Evolutionary conservation across 1,284 basidiomycete genomes (phyloP), one percentile per base, ranked within the genome.

Genomic region (Bjerkandera adusta): DNA sequence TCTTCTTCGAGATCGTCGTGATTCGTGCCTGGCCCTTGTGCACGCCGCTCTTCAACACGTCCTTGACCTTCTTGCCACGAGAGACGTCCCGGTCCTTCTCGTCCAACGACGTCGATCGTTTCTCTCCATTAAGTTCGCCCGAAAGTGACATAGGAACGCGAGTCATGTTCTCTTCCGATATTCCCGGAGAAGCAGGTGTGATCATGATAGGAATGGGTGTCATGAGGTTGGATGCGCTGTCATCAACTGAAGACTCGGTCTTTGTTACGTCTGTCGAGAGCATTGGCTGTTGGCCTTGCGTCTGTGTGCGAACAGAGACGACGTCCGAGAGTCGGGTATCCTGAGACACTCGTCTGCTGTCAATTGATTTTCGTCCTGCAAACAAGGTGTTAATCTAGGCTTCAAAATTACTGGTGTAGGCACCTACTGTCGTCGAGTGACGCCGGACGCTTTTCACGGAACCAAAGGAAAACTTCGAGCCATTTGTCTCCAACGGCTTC

Each of bases 401-500:
- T 24, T 16, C 15, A 26, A 22, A 6, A 21, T 36, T 24, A 18
- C 5, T 35, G 12, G 38, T 34, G 8, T 20, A 45, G 5, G 22
- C 2, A 57, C 67, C 57, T 51, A 76, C 66, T 58, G 42, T 72
- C 71, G 47, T 69, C 66, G 20, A 57, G 59, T 16, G 61, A 64
- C 4, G 67, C 59, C 18, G 76, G 76, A 27, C 73, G 74, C 59
- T 73, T 71, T 53, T 81, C 79, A 0, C 86, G 80, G 56, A 87
- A 89, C 86, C 90, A 97, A 4, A 79, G 72, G 65, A 97, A 97
- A 2, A 95, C 75, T 36, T 92, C 89, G 25, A 93, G 75, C 79
- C 95, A 94, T 51, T 82, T 85, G 20, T 75, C 72, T 47, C 90
- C 85, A 0, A 93, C 95, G 35, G 83, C 81, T 55, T 96, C 92